Evolutionary conservation across 805 yeast genomes (phyloP).

Genomic region (Myxozyma mucilagina): DNA sequence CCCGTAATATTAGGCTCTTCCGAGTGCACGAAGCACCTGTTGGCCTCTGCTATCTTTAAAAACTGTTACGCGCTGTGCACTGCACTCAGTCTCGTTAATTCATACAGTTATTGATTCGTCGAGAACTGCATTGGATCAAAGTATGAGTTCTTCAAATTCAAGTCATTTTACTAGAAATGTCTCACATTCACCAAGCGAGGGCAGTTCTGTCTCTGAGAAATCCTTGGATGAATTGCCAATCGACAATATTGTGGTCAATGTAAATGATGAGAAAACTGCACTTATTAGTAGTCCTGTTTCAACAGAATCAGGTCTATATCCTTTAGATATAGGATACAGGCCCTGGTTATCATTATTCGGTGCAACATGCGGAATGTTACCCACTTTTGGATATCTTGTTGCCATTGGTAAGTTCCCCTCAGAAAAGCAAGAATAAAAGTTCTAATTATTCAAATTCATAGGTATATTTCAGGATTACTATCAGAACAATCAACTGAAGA

Average conservation of each 20-base stretch:
- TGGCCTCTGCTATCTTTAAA: not conserved
- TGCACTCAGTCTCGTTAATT: too few relatives aligned
- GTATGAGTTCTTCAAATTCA: not conserved
- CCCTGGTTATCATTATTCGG: conserved; percentile 56
- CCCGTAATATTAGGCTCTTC: not conserved
- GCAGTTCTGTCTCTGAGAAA: not conserved
- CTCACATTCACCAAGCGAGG: not conserved
- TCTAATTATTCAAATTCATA: not conserved
- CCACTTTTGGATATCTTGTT: conserved; percentile 56
- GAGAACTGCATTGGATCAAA: too few relatives aligned
- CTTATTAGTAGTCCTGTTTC: not conserved
- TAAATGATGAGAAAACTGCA: not conserved
- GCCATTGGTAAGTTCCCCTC: conserved; percentile 27
- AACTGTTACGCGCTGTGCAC: too few relatives aligned
- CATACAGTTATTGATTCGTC: too few relatives aligned
- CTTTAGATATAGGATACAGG: conserved; percentile 7
- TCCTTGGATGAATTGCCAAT: not conserved
- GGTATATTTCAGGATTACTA: conserved; percentile 36
- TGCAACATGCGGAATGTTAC: conserved; percentile 56
- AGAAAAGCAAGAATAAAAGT: not conserved
- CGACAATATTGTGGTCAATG: not conserved
- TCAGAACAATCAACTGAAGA: conserved; percentile 28
- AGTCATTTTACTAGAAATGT: too few relatives aligned
- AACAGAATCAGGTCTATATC: not conserved
- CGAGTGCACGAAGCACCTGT: not conserved